phyloP scores from a whole-genome alignment of 257 asterid species.

The Forsythia suspensa region DNA sequence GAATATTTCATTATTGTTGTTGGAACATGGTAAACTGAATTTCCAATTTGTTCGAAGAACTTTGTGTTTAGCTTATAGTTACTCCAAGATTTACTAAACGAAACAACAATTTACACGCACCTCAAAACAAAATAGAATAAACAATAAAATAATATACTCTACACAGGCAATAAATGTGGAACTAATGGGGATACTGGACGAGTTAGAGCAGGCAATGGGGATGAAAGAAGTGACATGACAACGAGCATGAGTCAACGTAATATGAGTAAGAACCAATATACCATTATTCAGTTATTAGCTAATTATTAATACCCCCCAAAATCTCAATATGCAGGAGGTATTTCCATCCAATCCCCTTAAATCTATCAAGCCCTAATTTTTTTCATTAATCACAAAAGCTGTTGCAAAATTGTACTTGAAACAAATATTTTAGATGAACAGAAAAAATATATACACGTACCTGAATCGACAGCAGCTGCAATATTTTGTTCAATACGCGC shows the following conservation, averaged over 20 bases:
- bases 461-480: constrained; percentile 63
- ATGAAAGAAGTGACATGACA: too few species aligned
- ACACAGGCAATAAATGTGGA: too few species aligned
- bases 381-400: background rate
- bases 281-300: background rate
- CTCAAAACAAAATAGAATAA: too few species aligned
- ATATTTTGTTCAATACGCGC: constrained; percentile 65
- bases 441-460: constrained; percentile 20
- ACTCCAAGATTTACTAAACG: too few species aligned
- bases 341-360: background rate
- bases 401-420: background rate
- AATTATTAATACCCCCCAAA: background rate
- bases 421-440: background rate
- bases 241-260: background rate
- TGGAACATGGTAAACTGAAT: too few species aligned
- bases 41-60: too few species aligned
- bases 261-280: background rate
- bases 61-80: too few species aligned
- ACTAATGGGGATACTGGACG: too few species aligned
- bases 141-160: too few species aligned
- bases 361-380: background rate
- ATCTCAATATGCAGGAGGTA: background rate
- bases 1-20: too few species aligned
- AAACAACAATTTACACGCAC: too few species aligned
- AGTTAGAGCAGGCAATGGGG: too few species aligned